Conservation (phyloP, 257 asterid species). For the Capsicum chinense region DNA sequence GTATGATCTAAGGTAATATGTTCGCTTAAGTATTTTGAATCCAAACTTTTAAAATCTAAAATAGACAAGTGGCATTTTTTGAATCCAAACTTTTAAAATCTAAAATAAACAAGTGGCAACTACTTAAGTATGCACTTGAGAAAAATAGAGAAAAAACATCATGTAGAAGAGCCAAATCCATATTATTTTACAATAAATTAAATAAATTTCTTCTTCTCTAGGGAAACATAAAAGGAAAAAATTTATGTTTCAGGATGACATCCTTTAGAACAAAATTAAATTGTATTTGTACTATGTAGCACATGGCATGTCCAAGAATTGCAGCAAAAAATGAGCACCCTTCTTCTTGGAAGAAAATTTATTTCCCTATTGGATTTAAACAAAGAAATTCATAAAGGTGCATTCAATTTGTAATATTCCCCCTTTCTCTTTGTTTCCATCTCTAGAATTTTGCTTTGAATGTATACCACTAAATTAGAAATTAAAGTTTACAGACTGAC, state of each 20-base stretch:
- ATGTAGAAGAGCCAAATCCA: too few species aligned
- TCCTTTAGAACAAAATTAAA: background rate
- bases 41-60: too few species aligned
- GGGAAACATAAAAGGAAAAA: too few species aligned
- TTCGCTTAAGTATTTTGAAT: too few species aligned
- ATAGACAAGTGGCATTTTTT: too few species aligned
- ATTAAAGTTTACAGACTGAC: constrained; percentile 20
- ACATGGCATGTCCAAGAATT: background rate
- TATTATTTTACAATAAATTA: background rate
- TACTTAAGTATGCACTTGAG: too few species aligned
- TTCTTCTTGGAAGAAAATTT: constrained; percentile 24
- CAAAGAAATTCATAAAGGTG: background rate
- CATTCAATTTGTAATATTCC: constrained; percentile 24
- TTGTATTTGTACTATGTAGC: background rate
- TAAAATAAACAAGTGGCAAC: too few species aligned
- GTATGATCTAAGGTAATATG: too few species aligned
- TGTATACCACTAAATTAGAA: constrained; percentile 24
- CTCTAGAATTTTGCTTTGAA: constrained; percentile 21
- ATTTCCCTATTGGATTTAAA: constrained; percentile 6
- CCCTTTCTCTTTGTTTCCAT: background rate
- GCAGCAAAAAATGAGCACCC: constrained; percentile 27
- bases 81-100: too few species aligned
- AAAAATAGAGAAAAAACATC: too few species aligned
- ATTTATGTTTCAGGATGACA: background rate
- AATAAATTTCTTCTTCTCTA: background rate